These are phyloP conservation scores for Xylaria sp. DNA, from an alignment of 495 filamentous ascomycete genomes.

Conservation along the genomic window DNA sequence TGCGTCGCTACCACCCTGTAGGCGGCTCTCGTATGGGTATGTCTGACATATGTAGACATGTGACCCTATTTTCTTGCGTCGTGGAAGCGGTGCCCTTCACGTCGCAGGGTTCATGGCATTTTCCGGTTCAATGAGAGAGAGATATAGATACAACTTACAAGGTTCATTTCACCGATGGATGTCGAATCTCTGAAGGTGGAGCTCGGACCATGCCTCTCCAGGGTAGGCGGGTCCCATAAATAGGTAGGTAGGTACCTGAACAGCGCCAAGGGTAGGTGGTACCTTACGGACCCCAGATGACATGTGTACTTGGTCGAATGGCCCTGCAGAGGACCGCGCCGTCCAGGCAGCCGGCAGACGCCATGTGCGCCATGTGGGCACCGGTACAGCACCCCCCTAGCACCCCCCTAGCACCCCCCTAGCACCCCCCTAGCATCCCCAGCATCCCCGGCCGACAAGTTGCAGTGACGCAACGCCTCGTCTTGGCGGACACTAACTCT, in stretches of 20 bases:
- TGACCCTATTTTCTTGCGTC: constrained; percentile 32
- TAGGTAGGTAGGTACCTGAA: no score
- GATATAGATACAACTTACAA: background rate
- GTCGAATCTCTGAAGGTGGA: background rate
- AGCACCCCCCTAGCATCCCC: no score
- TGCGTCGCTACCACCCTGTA: constrained; percentile 35
- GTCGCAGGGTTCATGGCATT: background rate
- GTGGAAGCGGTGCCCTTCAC: constrained; percentile 16
- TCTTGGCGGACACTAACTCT: background rate
- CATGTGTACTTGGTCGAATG: no score
- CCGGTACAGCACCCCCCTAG: constrained; percentile 2
- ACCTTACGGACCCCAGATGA: no score
- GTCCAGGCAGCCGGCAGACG: background rate
- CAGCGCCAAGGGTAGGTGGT: no score
- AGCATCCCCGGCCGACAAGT: background rate
- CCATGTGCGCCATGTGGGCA: constrained; percentile 6
- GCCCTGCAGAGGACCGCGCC: background rate
- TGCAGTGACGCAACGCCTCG: constrained; percentile 12
- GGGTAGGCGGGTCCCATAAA: no score
- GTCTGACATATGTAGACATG: constrained; percentile 44
- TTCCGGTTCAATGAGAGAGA: background rate
- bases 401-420: no score
- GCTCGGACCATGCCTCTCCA: background rate
- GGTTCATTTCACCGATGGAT: background rate
- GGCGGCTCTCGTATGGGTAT: constrained; percentile 38